These are phyloP conservation scores for Yarrowia deformans DNA, from an alignment of 805 yeast genomes.

Conservation along the genomic window DNA sequence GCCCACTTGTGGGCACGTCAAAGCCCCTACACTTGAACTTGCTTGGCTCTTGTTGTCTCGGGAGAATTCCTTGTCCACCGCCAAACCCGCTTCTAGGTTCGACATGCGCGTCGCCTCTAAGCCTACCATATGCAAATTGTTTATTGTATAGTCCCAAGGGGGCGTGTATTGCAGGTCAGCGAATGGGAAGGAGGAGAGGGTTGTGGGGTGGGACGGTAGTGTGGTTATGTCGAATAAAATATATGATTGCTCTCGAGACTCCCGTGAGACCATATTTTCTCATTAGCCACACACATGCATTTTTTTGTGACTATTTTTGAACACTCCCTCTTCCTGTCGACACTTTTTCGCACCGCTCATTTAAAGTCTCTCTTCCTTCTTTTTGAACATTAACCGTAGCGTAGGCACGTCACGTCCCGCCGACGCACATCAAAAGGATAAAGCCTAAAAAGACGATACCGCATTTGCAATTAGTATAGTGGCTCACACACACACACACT, in stretches of 20 bases:
- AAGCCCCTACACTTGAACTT: not conserved
- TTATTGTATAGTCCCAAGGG: constrained; percentile 27
- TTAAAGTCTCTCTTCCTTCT: constrained; percentile 10
- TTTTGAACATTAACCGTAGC: not conserved
- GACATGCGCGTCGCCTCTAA: constrained; percentile 24
- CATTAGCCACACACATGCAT: not conserved
- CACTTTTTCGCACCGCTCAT: not conserved
- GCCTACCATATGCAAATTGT: not conserved
- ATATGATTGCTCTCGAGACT: too few relatives aligned
- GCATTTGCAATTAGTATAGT: constrained; percentile 2
- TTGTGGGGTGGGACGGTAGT: too few relatives aligned
- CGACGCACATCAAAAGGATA: constrained; percentile 30
- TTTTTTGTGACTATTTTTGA: not conserved
- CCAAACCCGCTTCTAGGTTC: not conserved
- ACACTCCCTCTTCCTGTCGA: too few relatives aligned
- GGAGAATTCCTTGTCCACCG: not conserved
- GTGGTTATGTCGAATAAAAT: too few relatives aligned
- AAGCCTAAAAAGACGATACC: constrained; percentile 11
- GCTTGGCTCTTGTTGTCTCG: constrained; percentile 8
- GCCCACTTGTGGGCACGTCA: constrained; percentile 18
- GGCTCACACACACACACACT: not conserved
- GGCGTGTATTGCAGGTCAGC: constrained; percentile 15
- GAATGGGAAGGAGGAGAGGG: not conserved
- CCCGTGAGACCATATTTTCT: too few relatives aligned
- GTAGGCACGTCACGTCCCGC: constrained; percentile 36